These are phyloP conservation scores for Coniosporium apollinis DNA, from an alignment of 495 filamentous ascomycete species.

Conservation along the genomic window DNA sequence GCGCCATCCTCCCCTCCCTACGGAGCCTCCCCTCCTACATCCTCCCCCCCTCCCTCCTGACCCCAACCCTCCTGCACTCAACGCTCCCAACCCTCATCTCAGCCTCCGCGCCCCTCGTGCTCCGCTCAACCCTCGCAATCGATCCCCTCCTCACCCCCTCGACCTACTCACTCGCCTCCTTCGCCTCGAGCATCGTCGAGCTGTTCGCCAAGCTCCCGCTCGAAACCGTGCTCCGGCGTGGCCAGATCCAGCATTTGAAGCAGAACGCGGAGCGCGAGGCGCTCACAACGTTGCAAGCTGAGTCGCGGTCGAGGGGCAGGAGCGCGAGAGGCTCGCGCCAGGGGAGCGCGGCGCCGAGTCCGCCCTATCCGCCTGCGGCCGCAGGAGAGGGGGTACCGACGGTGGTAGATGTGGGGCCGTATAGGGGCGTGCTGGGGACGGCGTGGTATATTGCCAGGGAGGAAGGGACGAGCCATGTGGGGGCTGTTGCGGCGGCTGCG, in stretches of 20 bases:
- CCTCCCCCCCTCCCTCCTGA: conserved; percentile 50
- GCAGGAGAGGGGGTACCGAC: conserved; percentile 41
- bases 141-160: conserved; percentile 69
- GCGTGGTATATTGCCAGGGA: conserved; percentile 77
- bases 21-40: conserved; percentile 60
- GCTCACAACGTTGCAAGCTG: neutral
- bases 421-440: conserved; percentile 67
- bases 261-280: neutral
- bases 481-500: conserved; percentile 11
- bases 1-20: conserved; percentile 57
- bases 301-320: neutral
- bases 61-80: conserved; percentile 74
- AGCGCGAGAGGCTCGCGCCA: neutral
- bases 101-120: conserved; percentile 61
- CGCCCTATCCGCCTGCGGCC: conserved; percentile 18
- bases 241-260: conserved; percentile 38
- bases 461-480: conserved; percentile 40
- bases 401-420: conserved; percentile 56
- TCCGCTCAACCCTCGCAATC: conserved; percentile 57
- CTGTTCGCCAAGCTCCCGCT: conserved; percentile 73
- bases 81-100: conserved; percentile 66
- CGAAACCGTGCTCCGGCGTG: conserved; percentile 79
- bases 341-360: neutral
- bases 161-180: conserved; percentile 59
- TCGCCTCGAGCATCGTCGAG: conserved; percentile 59